phyloP scores from a whole-genome alignment of 2,329 filamentous ascomycete genomes.

The Epichloe baconii region DNA sequence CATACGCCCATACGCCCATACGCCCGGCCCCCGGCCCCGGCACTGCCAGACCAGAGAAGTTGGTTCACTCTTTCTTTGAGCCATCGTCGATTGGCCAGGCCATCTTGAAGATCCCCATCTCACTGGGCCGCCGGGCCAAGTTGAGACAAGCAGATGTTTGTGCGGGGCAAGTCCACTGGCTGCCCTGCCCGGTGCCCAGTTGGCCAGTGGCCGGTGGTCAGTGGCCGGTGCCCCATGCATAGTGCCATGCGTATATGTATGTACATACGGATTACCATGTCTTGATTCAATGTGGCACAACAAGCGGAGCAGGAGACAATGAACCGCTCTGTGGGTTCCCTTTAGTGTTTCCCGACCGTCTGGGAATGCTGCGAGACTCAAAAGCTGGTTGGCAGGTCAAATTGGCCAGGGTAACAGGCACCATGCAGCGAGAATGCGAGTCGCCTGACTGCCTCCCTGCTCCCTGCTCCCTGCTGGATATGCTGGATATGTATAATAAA shows the following conservation, averaged over 20 bases:
- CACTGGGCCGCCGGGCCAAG: not conserved
- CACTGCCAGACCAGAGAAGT: too few species aligned
- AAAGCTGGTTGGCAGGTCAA: constrained; percentile 9
- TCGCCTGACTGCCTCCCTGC: not conserved
- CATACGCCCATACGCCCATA: too few species aligned
- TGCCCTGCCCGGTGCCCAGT: not conserved
- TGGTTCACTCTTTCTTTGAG: too few species aligned
- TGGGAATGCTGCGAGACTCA: constrained; percentile 18
- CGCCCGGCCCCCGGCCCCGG: too few species aligned
- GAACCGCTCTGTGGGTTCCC: constrained; percentile 17
- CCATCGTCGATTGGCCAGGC: too few species aligned
- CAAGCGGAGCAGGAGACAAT: constrained; percentile 12
- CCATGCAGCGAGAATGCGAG: constrained; percentile 1
- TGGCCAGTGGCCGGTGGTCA: too few species aligned
- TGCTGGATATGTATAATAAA: not conserved
- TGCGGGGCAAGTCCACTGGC: not conserved
- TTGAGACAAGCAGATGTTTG: not conserved
- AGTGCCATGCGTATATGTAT: too few species aligned
- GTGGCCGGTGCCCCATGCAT: too few species aligned
- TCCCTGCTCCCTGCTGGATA: not conserved
- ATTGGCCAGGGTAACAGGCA: not conserved
- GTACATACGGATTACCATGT: constrained; percentile 1
- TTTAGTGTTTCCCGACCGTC: constrained; percentile 19
- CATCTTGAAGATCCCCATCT: not conserved
- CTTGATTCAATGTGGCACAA: constrained; percentile 11